Evolutionary conservation across 1,284 basidiomycete genomes (phyloP).

Genomic region (Vanrija pseudolonga): DNA sequence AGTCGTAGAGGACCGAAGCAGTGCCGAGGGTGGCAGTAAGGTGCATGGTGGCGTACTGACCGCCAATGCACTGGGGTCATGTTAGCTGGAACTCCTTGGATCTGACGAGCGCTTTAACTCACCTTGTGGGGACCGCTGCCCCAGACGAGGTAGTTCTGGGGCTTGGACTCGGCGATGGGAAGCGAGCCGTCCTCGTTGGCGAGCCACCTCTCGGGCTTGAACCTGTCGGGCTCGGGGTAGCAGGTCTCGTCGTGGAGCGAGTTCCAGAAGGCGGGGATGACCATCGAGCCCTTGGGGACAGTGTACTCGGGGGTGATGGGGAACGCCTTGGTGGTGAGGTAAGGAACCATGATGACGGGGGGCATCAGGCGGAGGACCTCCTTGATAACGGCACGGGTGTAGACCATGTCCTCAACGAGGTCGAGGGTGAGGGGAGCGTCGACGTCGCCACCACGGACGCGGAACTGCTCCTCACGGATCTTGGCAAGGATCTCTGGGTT

Average conservation of each 20-base stretch:
- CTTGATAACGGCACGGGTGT: slow-evolving; percentile 86
- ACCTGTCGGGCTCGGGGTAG: slow-evolving; percentile 80
- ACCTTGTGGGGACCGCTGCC: slow-evolving; percentile 83
- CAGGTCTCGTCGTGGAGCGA: slow-evolving; percentile 85
- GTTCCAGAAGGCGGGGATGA: slow-evolving; percentile 95
- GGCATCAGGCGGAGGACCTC: slow-evolving; percentile 88
- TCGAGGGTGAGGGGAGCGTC: slow-evolving; percentile 82
- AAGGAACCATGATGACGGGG: slow-evolving; percentile 95
- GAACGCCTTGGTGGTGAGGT: slow-evolving; percentile 83
- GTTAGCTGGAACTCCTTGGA: background rate
- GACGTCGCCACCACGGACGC: slow-evolving; percentile 73
- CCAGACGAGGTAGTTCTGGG: slow-evolving; percentile 94
- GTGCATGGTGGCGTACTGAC: slow-evolving; percentile 91
- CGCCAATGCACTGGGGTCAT: slow-evolving; percentile 69
- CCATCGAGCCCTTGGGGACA: slow-evolving; percentile 85
- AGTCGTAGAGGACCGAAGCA: slow-evolving; percentile 79
- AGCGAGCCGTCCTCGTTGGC: slow-evolving; percentile 62
- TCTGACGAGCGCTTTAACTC: slow-evolving; percentile 8
- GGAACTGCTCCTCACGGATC: slow-evolving; percentile 85
- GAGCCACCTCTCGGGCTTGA: slow-evolving; percentile 90
- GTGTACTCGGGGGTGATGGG: slow-evolving; percentile 87
- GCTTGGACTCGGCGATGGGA: slow-evolving; percentile 70
- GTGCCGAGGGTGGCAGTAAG: slow-evolving; percentile 80
- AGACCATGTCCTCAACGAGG: slow-evolving; percentile 86
- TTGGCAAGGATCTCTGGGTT: slow-evolving; percentile 84